Conservation (phyloP, 2,329 filamentous ascomycete genomes). For the Aureobasidium lini region DNA sequence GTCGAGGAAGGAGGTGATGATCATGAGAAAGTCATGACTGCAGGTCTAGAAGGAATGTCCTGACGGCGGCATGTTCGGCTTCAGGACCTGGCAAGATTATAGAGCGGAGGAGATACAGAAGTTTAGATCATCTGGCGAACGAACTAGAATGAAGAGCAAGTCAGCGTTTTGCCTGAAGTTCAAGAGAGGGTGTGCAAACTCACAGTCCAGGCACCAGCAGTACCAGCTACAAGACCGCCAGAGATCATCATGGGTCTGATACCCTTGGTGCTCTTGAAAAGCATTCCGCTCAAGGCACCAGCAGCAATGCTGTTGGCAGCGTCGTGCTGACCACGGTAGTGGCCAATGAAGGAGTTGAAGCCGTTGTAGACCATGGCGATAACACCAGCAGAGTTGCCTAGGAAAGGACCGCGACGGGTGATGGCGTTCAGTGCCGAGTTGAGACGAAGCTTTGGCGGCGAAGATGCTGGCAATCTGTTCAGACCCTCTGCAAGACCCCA, state of each 20-base stretch:
- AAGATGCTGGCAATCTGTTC: constrained; percentile 59
- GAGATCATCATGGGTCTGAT: constrained; percentile 90
- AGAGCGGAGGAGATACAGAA: not conserved
- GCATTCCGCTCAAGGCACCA: constrained; percentile 78
- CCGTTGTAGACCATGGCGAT: constrained; percentile 96
- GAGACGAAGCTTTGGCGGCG: constrained; percentile 80
- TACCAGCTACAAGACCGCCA: constrained; percentile 75
- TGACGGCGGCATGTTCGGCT: not conserved
- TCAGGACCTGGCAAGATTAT: not conserved
- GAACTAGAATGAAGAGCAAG: not conserved
- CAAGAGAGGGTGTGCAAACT: constrained; percentile 34
- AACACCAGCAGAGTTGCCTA: constrained; percentile 93
- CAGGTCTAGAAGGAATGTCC: not conserved
- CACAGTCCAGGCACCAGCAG: constrained; percentile 88
- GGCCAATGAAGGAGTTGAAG: constrained; percentile 76
- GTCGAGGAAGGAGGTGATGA: not conserved
- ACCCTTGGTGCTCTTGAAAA: constrained; percentile 95
- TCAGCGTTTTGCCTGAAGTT: not conserved
- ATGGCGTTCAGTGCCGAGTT: constrained; percentile 94
- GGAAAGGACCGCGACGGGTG: constrained; percentile 83
- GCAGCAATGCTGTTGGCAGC: constrained; percentile 80
- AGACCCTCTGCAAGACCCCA: constrained; percentile 92
- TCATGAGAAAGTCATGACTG: constrained; percentile 2
- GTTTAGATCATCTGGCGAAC: constrained; percentile 7
- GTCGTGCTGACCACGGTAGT: constrained; percentile 78